These are phyloP conservation scores for Themeda triandra DNA, from an alignment of 176 grass and related monocot species.

Conservation along the genomic window DNA sequence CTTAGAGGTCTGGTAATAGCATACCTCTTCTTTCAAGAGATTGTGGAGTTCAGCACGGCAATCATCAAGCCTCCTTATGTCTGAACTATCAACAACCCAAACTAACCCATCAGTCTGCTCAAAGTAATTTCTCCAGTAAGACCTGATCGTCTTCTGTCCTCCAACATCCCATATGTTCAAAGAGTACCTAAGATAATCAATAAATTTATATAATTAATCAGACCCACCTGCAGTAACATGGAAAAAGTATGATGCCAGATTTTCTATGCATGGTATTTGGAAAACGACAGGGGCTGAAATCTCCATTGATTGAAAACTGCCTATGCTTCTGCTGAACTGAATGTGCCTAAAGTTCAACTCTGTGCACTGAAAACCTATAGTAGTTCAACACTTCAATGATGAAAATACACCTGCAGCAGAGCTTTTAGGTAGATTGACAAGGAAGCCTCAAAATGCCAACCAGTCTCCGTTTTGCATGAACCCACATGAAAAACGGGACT, in stretches of 20 bases:
- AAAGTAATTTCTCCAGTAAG: slow-evolving; percentile 97
- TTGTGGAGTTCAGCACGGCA: slow-evolving; percentile 85
- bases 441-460: not conserved
- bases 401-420: not conserved
- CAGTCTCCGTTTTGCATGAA: not conserved
- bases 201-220: not conserved
- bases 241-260: not conserved
- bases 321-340: not conserved
- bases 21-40: slow-evolving; percentile 97
- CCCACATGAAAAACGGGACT: slow-evolving; percentile 10
- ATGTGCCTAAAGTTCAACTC: not conserved
- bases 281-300: not conserved
- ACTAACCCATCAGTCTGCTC: slow-evolving; percentile 87
- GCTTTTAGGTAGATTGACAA: not conserved
- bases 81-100: slow-evolving; percentile 91
- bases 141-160: slow-evolving; percentile 88
- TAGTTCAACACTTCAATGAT: not conserved
- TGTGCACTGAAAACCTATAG: not conserved
- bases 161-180: slow-evolving; percentile 95
- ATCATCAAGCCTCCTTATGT: slow-evolving; percentile 75
- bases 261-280: not conserved
- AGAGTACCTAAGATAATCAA: slow-evolving; percentile 52
- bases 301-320: not conserved
- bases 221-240: not conserved
- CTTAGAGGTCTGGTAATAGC: not conserved